Conservation (phyloP, 345 rosid species). For the Populus tremula region DNA sequence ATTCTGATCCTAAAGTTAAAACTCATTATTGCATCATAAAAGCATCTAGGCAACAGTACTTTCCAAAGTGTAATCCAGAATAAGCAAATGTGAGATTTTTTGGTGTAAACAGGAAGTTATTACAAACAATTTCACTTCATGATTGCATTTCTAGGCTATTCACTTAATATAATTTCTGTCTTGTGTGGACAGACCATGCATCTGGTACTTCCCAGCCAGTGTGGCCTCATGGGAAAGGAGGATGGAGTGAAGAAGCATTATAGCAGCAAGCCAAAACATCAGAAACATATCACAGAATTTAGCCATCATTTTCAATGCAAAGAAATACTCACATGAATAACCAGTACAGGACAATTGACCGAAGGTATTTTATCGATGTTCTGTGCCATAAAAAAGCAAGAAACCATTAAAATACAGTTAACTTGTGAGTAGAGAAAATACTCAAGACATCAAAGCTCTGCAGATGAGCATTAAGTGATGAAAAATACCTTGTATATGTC, state of each 20-base stretch:
- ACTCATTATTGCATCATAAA: neutral
- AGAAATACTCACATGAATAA: constrained; percentile 62
- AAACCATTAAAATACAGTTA: constrained; percentile 13
- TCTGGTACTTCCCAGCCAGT: neutral
- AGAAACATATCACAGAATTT: neutral
- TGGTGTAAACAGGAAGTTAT: neutral
- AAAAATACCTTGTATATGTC: constrained; percentile 77
- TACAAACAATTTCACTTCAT: neutral
- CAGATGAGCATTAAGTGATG: neutral
- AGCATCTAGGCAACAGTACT: neutral
- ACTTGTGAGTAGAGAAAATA: neutral
- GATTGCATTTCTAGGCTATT: neutral
- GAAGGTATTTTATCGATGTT: constrained; percentile 78
- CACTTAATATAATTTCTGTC: neutral
- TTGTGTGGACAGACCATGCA: neutral
- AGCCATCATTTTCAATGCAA: neutral
- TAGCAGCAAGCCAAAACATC: neutral
- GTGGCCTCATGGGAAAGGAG: neutral
- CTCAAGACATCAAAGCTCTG: neutral
- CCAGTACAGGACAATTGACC: constrained; percentile 73
- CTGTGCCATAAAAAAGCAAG: constrained; percentile 42
- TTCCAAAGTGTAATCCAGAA: neutral
- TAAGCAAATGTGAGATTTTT: neutral
- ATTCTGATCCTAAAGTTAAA: neutral
- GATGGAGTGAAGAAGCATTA: neutral